phyloP scores from a whole-genome alignment of 2,329 filamentous ascomycete species.

The Ophiostoma perfectum region DNA sequence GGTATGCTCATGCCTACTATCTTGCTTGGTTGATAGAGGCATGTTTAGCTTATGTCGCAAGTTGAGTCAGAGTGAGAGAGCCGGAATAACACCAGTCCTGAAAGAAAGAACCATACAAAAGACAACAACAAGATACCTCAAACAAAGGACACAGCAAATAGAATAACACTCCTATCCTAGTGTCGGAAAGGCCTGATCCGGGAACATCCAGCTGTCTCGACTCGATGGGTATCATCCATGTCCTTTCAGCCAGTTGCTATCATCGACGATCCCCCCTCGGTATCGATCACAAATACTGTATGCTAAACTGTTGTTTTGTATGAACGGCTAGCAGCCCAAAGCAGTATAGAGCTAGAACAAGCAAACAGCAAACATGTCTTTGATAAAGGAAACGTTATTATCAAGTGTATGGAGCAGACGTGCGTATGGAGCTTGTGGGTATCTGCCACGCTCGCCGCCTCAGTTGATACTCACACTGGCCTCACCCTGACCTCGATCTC shows the following conservation, averaged over 20 bases:
- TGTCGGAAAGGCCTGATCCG: neutral
- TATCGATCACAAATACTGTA: no score
- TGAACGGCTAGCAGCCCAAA: no score
- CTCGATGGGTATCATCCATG: neutral
- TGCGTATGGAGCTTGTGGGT: no score
- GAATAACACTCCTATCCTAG: neutral
- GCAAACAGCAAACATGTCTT: no score
- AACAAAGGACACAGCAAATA: neutral
- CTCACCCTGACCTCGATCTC: constrained; percentile 4
- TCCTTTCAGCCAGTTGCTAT: no score
- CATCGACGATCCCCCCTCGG: no score
- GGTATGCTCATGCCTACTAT: neutral
- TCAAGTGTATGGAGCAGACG: no score
- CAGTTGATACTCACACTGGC: neutral
- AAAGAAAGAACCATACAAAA: neutral
- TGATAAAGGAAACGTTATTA: no score
- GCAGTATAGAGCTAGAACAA: no score
- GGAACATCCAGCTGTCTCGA: constrained; percentile 5
- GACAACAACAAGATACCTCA: neutral
- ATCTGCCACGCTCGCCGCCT: no score
- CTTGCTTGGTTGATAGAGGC: neutral
- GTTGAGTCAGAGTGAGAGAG: neutral
- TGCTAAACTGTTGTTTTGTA: no score
- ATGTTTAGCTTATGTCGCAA: neutral
- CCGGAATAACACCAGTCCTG: no score